phyloP scores from a whole-genome alignment of 768 basidiomycete species.

The Hygrocybe coccinea region DNA sequence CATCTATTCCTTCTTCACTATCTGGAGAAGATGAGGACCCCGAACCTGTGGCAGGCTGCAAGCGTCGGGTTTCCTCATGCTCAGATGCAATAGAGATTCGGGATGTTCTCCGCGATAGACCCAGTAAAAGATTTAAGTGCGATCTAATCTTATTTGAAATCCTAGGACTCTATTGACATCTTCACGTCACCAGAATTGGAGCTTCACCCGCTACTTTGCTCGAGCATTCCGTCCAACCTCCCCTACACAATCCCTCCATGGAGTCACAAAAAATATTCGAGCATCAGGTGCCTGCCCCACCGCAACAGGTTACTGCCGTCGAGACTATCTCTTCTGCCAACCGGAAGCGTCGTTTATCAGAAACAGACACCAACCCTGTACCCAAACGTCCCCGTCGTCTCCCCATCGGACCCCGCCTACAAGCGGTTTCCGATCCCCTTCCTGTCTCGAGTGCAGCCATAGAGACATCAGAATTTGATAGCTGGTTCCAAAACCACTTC shows the following conservation, averaged over 20 bases:
- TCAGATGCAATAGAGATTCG: not conserved
- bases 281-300: not conserved
- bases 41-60: not conserved
- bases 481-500: constrained; percentile 34
- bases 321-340: constrained; percentile 8
- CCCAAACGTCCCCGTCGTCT: constrained; percentile 28
- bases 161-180: no score
- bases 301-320: constrained; percentile 6
- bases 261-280: not conserved
- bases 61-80: constrained; percentile 11
- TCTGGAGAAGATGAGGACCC: not conserved
- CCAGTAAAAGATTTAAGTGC: constrained; percentile 17
- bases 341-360: constrained; percentile 38
- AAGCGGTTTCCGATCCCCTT: constrained; percentile 29
- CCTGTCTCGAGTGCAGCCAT: constrained; percentile 13
- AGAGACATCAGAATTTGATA: constrained; percentile 25
- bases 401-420: constrained; percentile 15
- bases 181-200: no score
- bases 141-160: not conserved
- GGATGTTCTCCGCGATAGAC: not conserved
- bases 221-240: not conserved
- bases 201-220: no score
- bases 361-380: constrained; percentile 17
- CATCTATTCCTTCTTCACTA: not conserved
- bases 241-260: not conserved